Evolutionary conservation across 2,329 filamentous ascomycete species (phyloP).

Genomic region (Diaporthe citriasiana): DNA sequence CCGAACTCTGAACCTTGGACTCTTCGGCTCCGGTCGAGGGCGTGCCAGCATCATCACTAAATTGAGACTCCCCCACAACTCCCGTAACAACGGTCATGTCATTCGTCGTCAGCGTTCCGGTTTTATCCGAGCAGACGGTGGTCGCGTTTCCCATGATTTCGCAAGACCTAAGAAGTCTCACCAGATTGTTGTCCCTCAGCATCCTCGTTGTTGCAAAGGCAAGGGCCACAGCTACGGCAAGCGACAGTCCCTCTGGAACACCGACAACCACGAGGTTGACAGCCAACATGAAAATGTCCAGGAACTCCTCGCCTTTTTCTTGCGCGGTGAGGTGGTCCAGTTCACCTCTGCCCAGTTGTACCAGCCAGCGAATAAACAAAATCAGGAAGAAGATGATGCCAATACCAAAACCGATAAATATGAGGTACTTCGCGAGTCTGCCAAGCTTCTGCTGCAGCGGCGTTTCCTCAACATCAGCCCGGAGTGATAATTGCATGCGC

Average conservation of each 20-base stretch:
- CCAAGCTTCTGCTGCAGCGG: conserved; percentile 85
- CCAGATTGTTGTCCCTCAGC: conserved; percentile 79
- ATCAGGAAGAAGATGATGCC: conserved; percentile 59
- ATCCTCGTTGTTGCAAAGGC: conserved; percentile 79
- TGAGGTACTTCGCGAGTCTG: conserved; percentile 81
- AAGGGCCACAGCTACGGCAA: conserved; percentile 77
- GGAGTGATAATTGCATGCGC: conserved; percentile 83
- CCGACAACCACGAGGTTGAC: conserved; percentile 78
- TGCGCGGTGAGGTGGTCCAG: conserved; percentile 38
- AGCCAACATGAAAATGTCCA: conserved; percentile 75
- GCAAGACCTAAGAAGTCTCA: conserved; percentile 76
- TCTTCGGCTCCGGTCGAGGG: neutral
- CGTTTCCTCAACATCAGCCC: conserved; percentile 82
- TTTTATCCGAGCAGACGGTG: conserved; percentile 84
- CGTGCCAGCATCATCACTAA: neutral
- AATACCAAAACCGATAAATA: conserved; percentile 57
- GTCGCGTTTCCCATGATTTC: conserved; percentile 81
- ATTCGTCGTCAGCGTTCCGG: conserved; percentile 71
- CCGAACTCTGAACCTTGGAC: neutral
- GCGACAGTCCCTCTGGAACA: conserved; percentile 75
- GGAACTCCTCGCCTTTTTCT: conserved; percentile 69
- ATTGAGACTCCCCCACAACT: conserved; percentile 71
- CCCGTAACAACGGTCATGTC: conserved; percentile 32
- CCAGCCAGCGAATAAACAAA: conserved; percentile 52
- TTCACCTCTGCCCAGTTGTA: neutral